Conservation (phyloP, 371 early-diverging fungal genomes). For the Blakeslea trispora region DNA sequence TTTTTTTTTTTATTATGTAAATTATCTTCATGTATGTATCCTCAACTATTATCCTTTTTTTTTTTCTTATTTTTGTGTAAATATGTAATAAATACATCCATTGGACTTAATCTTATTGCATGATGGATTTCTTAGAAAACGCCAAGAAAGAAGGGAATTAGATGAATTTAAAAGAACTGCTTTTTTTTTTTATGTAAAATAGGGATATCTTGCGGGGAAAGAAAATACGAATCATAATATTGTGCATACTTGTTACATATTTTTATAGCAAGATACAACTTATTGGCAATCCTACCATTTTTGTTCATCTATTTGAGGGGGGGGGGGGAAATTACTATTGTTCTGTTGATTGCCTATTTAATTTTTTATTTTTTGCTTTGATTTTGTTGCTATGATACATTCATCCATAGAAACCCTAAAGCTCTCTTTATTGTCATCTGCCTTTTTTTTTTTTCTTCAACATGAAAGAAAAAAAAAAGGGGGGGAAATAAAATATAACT, state of each 20-base stretch:
- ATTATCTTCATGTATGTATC: too few relatives aligned
- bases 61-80: background rate
- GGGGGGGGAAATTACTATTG: too few relatives aligned
- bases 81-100: background rate
- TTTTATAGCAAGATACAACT: background rate
- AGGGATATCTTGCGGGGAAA: background rate
- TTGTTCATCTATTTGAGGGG: too few relatives aligned
- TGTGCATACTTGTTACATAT: background rate
- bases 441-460: too few relatives aligned
- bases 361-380: too few relatives aligned
- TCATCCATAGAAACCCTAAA: too few relatives aligned
- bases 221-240: too few relatives aligned
- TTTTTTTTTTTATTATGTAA: background rate
- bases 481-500: background rate
- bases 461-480: conserved; percentile 4
- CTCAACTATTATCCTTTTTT: too few relatives aligned
- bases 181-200: background rate
- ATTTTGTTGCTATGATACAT: too few relatives aligned
- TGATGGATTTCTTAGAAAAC: conserved; percentile 25
- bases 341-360: too few relatives aligned
- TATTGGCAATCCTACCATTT: too few relatives aligned
- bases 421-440: too few relatives aligned
- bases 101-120: background rate
- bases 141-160: conserved; percentile 20
- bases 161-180: conserved; percentile 24